Evolutionary conservation across 2,329 filamentous ascomycete genomes (phyloP).

Genomic region (Apiospora kogelbergensis): DNA sequence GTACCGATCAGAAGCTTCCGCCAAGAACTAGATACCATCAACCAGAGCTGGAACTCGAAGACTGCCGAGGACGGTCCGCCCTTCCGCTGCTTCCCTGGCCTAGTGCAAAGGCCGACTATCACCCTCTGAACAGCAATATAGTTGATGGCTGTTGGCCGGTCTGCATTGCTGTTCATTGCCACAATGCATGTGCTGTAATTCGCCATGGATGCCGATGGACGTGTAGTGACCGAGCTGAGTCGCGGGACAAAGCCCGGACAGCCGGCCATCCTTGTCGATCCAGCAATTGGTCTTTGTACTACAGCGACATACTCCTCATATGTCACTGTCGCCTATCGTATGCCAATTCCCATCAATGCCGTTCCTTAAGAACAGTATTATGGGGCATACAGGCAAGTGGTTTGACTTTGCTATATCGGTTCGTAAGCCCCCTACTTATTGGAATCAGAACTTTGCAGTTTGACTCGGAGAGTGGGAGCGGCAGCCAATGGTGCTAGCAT

Average conservation of each 20-base stretch:
- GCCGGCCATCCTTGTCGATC: background rate
- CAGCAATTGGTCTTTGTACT: background rate
- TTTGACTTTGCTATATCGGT: background rate
- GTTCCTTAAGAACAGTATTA: too few species aligned
- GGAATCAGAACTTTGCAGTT: background rate
- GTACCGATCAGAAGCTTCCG: conserved; percentile 6
- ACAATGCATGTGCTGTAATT: background rate
- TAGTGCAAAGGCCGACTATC: background rate
- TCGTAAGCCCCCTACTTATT: background rate
- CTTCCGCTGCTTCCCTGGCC: background rate
- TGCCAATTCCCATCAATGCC: background rate
- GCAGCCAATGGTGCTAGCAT: background rate
- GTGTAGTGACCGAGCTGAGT: background rate
- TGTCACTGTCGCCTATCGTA: background rate
- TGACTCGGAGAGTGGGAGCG: background rate
- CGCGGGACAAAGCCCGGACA: background rate
- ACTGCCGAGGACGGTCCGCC: background rate
- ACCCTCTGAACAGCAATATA: background rate
- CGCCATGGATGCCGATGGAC: background rate
- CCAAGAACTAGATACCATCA: background rate
- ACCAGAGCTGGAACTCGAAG: background rate
- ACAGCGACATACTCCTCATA: background rate
- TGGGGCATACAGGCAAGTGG: background rate
- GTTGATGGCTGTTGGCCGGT: background rate
- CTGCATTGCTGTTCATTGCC: background rate